These are phyloP conservation scores for Phytophthora uliginosa DNA, from an alignment of 352 stramenopile species.

Conservation along the genomic window DNA sequence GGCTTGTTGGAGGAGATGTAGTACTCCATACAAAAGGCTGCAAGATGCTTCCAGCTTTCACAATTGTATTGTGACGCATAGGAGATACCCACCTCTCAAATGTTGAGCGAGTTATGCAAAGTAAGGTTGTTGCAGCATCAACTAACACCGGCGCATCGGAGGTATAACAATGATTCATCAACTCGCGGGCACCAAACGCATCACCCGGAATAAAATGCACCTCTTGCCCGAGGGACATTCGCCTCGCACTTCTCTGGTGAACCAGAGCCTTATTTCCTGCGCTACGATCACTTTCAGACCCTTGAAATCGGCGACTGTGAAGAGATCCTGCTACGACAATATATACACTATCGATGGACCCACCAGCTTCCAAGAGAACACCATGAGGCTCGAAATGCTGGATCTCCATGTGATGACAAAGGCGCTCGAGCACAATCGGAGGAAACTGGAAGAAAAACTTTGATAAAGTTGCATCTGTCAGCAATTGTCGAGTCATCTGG, in stretches of 20 bases:
- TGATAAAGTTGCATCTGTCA: slow-evolving; percentile 38
- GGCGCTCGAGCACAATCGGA: slow-evolving; percentile 58
- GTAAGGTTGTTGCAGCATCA: slow-evolving; percentile 46
- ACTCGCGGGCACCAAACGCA: slow-evolving; percentile 44
- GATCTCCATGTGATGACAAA: slow-evolving; percentile 58
- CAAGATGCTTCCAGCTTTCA: slow-evolving; percentile 53
- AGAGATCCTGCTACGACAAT: slow-evolving; percentile 51
- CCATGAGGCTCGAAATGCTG: slow-evolving; percentile 26
- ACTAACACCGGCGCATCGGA: slow-evolving; percentile 30
- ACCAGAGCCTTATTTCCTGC: slow-evolving; percentile 3
- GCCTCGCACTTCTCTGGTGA: slow-evolving; percentile 18
- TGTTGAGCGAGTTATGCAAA: slow-evolving; percentile 41
- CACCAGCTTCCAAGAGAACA: slow-evolving; percentile 31
- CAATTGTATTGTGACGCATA: slow-evolving; percentile 41
- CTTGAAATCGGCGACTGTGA: slow-evolving; percentile 26
- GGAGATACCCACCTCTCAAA: slow-evolving; percentile 62
- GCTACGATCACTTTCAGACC: background rate
- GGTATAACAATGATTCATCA: slow-evolving; percentile 20
- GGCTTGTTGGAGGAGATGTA: slow-evolving; percentile 13
- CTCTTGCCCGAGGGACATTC: background rate
- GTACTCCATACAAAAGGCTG: slow-evolving; percentile 32
- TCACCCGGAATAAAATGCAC: slow-evolving; percentile 46
- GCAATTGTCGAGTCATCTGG: slow-evolving; percentile 42
- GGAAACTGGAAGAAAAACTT: slow-evolving; percentile 71
- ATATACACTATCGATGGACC: slow-evolving; percentile 34